Conservation (phyloP, 179 eudicot genomes). For the Nepenthes alata region DNA sequence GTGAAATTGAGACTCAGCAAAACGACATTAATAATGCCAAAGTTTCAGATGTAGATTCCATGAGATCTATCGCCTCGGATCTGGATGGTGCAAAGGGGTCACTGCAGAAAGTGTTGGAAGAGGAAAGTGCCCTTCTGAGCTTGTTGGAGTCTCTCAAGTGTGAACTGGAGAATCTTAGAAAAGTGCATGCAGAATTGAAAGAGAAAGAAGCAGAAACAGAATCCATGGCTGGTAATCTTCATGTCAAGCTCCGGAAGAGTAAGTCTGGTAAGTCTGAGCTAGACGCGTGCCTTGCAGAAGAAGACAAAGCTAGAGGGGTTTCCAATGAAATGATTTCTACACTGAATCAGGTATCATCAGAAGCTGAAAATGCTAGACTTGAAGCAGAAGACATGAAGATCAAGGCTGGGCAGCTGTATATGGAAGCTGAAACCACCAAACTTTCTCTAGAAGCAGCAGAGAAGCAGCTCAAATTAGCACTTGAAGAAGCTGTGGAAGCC, state of each 20-base stretch:
- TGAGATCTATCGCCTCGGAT: conserved; percentile 38
- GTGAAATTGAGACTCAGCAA: conserved; percentile 43
- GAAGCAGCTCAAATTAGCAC: conserved; percentile 36
- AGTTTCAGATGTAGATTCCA: conserved; percentile 37
- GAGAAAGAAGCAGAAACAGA: conserved; percentile 58
- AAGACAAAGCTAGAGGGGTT: conserved; percentile 42
- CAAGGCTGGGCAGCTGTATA: conserved; percentile 53
- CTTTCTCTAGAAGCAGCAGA: conserved; percentile 49
- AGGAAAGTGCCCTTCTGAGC: conserved; percentile 36
- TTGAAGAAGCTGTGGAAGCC: conserved; percentile 67
- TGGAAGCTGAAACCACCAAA: conserved; percentile 43
- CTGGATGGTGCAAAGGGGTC: conserved; percentile 57
- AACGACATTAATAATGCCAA: conserved; percentile 45
- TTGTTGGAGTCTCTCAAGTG: conserved; percentile 43
- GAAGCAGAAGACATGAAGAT: conserved; percentile 57
- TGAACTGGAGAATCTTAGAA: conserved; percentile 51
- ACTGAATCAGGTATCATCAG: conserved; percentile 44
- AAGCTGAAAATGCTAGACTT: conserved; percentile 39
- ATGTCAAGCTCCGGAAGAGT: conserved; percentile 51
- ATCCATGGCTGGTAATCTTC: conserved; percentile 61
- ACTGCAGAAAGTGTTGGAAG: conserved; percentile 43
- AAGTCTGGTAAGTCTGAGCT: conserved; percentile 63
- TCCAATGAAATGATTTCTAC: conserved; percentile 59
- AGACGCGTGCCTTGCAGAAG: conserved; percentile 50
- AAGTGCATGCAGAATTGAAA: conserved; percentile 47